Evolutionary conservation across 768 basidiomycete genomes (phyloP), one percentile per base, ranked within the genome.

Genomic region (Pleurotus tuber-regium): DNA sequence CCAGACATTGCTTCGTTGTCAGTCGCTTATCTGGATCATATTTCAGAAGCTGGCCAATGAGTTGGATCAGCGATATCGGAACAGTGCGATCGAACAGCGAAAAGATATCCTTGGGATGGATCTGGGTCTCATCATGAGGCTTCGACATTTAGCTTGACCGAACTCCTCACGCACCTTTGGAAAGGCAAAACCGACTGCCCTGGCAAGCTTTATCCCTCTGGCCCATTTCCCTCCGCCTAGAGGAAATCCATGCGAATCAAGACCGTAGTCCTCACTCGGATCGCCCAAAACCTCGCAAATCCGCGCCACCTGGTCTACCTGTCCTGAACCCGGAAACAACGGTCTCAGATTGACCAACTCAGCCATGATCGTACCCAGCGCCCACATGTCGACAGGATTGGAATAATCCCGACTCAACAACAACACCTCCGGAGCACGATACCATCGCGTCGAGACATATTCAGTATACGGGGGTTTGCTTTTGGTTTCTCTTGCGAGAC

Each of bases 401-500:
- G 92, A 95, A 64, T 99, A 99, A 66, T 98, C 89, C 51, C 85
- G 81, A 61, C 91, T 92, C 54, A 92, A 78, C 33, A 99, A 78
- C 25, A 99, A 76, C 14, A 99, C 94, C 67, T 99, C 97, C 12
- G 97, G 97, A 0, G 97, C 97, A 52, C 97, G 90, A 69, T 99
- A 99, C 97, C 97, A 99, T 33, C 97, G 80, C n/a, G 97, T 99
- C 18, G 94, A 90, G 31, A 99, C 97, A 63, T 99, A 98, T 72
- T 98, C 97, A 23, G 97, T 98, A 65, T 98, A 99, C 0, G 97
- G 97, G 1, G 97, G 97, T 50, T 76, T 69, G 59, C 91, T 92
- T 50, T 74, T 77, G 3, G 89, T 97, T 66, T 96, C 92, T 41
- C 95, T 76, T 11, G 97, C 97, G 48, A 99, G 82, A 52, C 97